A percentile compares a stretch with the other conserved stretches of the same genome.
phyloP scores from a whole-genome alignment of 192 early-diverging fungal species.

The Jimgerdemannia flammicorona region DNA sequence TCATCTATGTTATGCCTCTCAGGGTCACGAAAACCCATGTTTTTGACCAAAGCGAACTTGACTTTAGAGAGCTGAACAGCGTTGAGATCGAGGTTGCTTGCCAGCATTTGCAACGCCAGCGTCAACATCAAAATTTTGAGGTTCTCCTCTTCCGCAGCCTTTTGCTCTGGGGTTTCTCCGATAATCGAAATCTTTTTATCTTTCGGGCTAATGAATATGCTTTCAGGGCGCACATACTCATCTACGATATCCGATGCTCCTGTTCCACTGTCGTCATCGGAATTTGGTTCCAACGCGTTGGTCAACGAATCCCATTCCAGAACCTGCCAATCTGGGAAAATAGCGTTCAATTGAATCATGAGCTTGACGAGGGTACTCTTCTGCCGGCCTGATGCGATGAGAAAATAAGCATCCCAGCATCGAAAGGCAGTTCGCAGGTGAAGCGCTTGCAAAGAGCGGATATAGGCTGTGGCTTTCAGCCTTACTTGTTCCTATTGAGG shows the following conservation, averaged over 20 bases:
- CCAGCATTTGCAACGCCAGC: constrained; percentile 54
- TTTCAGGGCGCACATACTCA: constrained; percentile 17
- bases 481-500: constrained; percentile 43
- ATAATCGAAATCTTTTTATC: background rate
- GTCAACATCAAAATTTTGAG: constrained; percentile 36
- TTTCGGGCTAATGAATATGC: background rate
- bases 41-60: constrained; percentile 43
- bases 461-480: constrained; percentile 43
- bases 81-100: constrained; percentile 39
- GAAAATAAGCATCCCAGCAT: constrained; percentile 56
- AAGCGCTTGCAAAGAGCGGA: constrained; percentile 41
- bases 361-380: constrained; percentile 35
- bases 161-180: constrained; percentile 1
- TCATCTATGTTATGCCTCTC: constrained; percentile 31
- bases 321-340: constrained; percentile 52
- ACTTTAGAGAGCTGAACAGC: constrained; percentile 40
- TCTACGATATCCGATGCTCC: constrained; percentile 16
- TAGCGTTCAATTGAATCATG: constrained; percentile 50
- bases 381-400: constrained; percentile 28
- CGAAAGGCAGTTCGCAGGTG: constrained; percentile 47
- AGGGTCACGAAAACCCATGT: constrained; percentile 49
- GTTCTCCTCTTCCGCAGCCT: constrained; percentile 33
- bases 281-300: constrained; percentile 19
- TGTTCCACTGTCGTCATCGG: background rate
- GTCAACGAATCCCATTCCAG: constrained; percentile 34